phyloP scores from a whole-genome alignment of 345 rosid genomes.

The Gossypium rotundifolium region DNA sequence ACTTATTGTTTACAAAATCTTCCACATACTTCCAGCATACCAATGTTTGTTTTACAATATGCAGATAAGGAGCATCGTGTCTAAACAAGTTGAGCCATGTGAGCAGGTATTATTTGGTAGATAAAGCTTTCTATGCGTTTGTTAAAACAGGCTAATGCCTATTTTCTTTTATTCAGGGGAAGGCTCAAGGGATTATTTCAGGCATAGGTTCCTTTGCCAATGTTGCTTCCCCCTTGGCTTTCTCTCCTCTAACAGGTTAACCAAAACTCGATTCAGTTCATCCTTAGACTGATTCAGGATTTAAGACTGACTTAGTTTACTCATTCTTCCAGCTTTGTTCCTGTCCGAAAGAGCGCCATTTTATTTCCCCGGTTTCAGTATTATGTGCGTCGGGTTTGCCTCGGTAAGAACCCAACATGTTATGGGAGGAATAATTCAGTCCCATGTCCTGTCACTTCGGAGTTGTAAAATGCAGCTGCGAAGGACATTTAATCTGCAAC shows the following conservation, averaged over 20 bases:
- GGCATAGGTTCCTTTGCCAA: constrained; percentile 73
- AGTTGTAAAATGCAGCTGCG: neutral
- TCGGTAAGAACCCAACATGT: constrained; percentile 38
- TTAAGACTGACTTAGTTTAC: constrained; percentile 8
- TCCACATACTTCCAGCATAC: neutral
- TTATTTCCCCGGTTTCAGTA: constrained; percentile 84
- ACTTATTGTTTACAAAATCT: neutral
- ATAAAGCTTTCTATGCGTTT: neutral
- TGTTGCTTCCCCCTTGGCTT: constrained; percentile 60
- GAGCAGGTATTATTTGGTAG: constrained; percentile 56
- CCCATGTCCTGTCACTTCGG: neutral
- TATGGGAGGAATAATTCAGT: neutral
- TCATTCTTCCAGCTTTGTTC: constrained; percentile 59
- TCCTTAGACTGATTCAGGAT: neutral
- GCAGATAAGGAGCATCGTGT: constrained; percentile 84
- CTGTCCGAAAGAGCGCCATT: constrained; percentile 78
- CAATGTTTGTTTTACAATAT: neutral
- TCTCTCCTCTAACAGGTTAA: constrained; percentile 84
- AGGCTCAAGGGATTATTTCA: constrained; percentile 85
- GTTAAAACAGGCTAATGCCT: neutral
- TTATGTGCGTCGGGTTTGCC: constrained; percentile 63
- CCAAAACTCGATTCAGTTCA: neutral
- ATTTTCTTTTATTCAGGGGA: constrained; percentile 50
- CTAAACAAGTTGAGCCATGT: constrained; percentile 70
- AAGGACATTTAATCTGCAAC: neutral